Evolutionary conservation across 306 rosid species (phyloP), one percentile per base, ranked within the genome.

Genomic region (Dalbergia cochinchinensis): DNA sequence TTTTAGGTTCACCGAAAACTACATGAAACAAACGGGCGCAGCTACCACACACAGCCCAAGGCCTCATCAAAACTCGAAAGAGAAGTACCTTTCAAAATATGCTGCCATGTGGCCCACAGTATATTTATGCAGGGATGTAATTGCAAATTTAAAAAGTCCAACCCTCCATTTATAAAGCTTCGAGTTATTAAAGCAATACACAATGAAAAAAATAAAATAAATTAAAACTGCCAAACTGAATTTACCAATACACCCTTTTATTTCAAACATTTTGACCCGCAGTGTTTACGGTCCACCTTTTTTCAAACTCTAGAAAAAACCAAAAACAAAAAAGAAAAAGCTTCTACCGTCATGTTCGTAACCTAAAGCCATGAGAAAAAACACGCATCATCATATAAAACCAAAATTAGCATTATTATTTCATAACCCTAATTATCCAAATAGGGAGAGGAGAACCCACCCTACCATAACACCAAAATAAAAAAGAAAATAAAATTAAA

Each of bases 41-140:
- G 48, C 37, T 37, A 19, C 54, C 55, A 20, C 19, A 20, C 19
- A 41, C 19, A 73, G 12, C 39, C 78, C 66, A 18, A 3, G 6
- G 22, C n/a, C 31, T 26, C 8, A 4, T n/a, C 1, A 9, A 0
- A 7, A 6, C 1, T 5, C 7, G 14, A 19, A 62, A 19, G 34
- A 57, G 13, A 73, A 59, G 80, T 68, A 78, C 13, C 80, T 69
- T 85, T 63, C 59, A 65, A 76, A 73, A 82, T 63, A 69, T 63
- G 88, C 76, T 78, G 78, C 68, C 54, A 82, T 3, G 48, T 85
- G 89, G 84, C 77, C 89, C 86, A 82, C 86, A 41, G 51, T 41
- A 82, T 50, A 65, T 80, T 82, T 78, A 70, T 82, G 89, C 82
- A 85, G 69, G 88, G 64, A 85, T 67, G 81, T 53, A 85, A 81